Conservation (phyloP, 768 basidiomycete genomes). For the Leccinum olivaceopallidum region DNA sequence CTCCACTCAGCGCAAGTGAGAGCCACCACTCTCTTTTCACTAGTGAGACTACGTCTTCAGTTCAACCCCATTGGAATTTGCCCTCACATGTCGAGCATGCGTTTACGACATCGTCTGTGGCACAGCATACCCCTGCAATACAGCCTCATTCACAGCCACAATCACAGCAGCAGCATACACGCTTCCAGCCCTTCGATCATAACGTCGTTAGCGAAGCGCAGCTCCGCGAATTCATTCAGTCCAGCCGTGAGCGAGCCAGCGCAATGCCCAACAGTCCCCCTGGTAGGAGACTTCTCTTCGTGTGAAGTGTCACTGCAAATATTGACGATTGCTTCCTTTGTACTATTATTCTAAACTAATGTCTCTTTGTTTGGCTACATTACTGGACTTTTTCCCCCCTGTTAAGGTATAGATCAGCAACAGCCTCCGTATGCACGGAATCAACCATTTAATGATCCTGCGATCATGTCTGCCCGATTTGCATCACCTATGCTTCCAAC, state of each 20-base stretch:
- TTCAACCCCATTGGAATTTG: constrained; percentile 47
- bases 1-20: constrained; percentile 54
- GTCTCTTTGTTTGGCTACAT: constrained; percentile 10
- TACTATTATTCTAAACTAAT: constrained; percentile 28
- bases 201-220: constrained; percentile 67
- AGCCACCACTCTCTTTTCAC: constrained; percentile 51
- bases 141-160: constrained; percentile 36
- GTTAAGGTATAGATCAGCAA: constrained; percentile 37
- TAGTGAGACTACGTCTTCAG: constrained; percentile 37
- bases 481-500: constrained; percentile 39
- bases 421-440: constrained; percentile 34
- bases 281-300: constrained; percentile 52
- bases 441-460: constrained; percentile 69
- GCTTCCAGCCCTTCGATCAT: constrained; percentile 60
- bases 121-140: constrained; percentile 44
- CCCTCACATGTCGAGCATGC: constrained; percentile 43
- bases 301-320: constrained; percentile 33
- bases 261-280: constrained; percentile 34
- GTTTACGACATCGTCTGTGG: constrained; percentile 48
- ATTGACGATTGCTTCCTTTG: constrained; percentile 36
- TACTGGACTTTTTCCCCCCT: constrained; percentile 16
- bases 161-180: constrained; percentile 37
- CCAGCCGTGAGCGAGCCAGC: constrained; percentile 59
- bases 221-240: constrained; percentile 73
- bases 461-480: constrained; percentile 78